phyloP scores from a whole-genome alignment of 371 early-diverging fungal genomes.

The Lichtheimia ornata region DNA sequence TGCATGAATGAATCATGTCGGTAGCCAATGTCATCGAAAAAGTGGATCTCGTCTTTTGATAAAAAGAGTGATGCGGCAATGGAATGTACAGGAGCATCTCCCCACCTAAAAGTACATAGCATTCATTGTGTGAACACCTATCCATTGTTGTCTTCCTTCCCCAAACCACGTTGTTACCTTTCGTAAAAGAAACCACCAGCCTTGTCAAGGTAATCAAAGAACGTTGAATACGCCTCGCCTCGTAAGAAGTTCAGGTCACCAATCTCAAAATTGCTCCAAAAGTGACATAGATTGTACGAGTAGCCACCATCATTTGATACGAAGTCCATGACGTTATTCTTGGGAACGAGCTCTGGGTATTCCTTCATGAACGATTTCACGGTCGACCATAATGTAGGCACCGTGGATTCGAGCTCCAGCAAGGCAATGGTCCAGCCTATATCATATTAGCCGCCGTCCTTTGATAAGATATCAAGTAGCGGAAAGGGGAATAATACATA shows the following conservation, averaged over 20 bases:
- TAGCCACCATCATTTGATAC: slow-evolving; percentile 33
- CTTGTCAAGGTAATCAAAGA: slow-evolving; percentile 83
- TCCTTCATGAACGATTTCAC: slow-evolving; percentile 53
- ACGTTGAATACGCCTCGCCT: slow-evolving; percentile 65
- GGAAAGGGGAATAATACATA: neutral
- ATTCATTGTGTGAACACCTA: neutral
- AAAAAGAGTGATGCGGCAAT: slow-evolving; percentile 75
- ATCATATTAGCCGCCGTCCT: slow-evolving; percentile 64
- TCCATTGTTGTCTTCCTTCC: neutral
- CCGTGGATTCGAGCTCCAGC: slow-evolving; percentile 76
- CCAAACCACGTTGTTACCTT: slow-evolving; percentile 28
- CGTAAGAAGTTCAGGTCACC: slow-evolving; percentile 85
- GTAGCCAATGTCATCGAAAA: slow-evolving; percentile 87
- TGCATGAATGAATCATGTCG: slow-evolving; percentile 66
- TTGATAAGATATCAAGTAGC: neutral
- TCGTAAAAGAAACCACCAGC: slow-evolving; percentile 95
- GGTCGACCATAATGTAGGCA: slow-evolving; percentile 80
- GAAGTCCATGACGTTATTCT: slow-evolving; percentile 38
- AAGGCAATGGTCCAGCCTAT: slow-evolving; percentile 71
- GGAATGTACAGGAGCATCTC: slow-evolving; percentile 96
- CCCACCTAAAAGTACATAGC: slow-evolving; percentile 69
- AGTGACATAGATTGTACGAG: slow-evolving; percentile 82
- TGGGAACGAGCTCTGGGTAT: slow-evolving; percentile 42
- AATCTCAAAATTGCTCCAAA: slow-evolving; percentile 98
- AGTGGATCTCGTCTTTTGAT: slow-evolving; percentile 75